These are phyloP conservation scores for Pseudogymnoascus sp. DNA, from an alignment of 2,329 filamentous ascomycete species.

Conservation along the genomic window DNA sequence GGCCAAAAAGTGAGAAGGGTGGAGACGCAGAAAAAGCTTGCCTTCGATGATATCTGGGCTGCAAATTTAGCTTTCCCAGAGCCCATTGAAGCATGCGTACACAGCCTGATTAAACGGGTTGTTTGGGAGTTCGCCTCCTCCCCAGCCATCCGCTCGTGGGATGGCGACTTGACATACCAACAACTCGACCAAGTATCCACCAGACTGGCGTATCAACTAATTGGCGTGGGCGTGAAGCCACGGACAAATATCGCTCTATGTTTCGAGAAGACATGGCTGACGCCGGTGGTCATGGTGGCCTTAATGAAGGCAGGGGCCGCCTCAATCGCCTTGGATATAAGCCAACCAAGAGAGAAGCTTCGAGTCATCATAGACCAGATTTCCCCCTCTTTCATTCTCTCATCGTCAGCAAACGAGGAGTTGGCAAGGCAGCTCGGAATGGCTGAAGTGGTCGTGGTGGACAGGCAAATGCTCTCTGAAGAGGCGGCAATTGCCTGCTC, in stretches of 20 bases:
- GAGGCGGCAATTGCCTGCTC: not conserved
- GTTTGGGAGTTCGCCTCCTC: not conserved
- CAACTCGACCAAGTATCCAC: conserved; percentile 14
- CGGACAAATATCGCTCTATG: conserved; percentile 15
- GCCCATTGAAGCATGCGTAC: not conserved
- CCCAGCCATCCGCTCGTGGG: conserved; percentile 17
- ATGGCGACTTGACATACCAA: conserved; percentile 17
- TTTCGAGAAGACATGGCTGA: conserved; percentile 21
- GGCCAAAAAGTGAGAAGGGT: not conserved
- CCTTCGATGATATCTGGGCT: conserved; percentile 3
- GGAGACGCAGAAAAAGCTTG: not conserved
- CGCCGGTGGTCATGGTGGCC: conserved; percentile 21
- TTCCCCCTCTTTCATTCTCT: not conserved
- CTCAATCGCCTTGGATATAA: conserved; percentile 23
- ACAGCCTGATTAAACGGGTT: not conserved
- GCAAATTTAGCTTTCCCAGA: conserved; percentile 10
- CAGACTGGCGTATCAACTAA: conserved; percentile 7
- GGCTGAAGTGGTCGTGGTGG: not conserved
- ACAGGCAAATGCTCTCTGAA: not conserved
- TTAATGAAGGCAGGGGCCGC: conserved; percentile 22
- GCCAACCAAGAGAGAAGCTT: conserved; percentile 6
- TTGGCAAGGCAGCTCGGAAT: not conserved
- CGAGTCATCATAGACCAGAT: not conserved
- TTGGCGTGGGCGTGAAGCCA: conserved; percentile 10
- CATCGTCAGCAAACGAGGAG: not conserved